A percentile compares a stretch with the other conserved stretches of the same genome.
Evolutionary conservation across 495 filamentous ascomycete genomes (phyloP).

Genomic region (Glonium stellatum): DNA sequence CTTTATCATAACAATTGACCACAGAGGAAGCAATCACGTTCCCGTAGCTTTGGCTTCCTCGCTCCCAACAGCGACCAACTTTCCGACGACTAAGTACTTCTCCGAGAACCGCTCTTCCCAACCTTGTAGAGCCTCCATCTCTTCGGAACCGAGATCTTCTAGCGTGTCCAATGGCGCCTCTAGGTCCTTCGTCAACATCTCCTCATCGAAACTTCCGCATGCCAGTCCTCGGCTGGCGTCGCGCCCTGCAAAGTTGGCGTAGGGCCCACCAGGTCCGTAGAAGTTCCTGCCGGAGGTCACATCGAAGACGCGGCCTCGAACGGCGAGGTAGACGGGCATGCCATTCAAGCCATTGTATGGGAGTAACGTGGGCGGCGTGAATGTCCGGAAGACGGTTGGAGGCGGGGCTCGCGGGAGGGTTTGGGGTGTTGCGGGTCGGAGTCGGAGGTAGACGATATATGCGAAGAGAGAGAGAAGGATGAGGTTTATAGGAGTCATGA

Average conservation of each 20-base stretch:
- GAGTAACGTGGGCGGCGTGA: slow-evolving; percentile 76
- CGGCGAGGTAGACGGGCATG: slow-evolving; percentile 74
- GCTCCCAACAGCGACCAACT: slow-evolving; percentile 66
- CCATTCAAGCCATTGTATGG: slow-evolving; percentile 78
- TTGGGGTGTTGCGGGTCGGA: slow-evolving; percentile 44
- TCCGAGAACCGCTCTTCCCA: slow-evolving; percentile 91
- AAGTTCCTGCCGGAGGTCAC: slow-evolving; percentile 79
- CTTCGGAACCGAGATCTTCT: slow-evolving; percentile 62
- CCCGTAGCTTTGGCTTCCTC: slow-evolving; percentile 42
- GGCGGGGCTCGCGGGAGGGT: slow-evolving; percentile 62
- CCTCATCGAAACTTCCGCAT: slow-evolving; percentile 87
- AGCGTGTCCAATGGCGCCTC: slow-evolving; percentile 79
- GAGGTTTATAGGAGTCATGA: slow-evolving; percentile 34
- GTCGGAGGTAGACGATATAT: slow-evolving; percentile 45
- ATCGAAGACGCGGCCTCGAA: slow-evolving; percentile 81
- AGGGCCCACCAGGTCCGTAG: slow-evolving; percentile 88
- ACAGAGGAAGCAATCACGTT: background rate
- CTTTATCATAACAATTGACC: too few relatives aligned
- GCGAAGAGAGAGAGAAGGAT: slow-evolving; percentile 38
- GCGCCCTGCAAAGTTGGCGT: slow-evolving; percentile 90
- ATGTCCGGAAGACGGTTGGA: slow-evolving; percentile 79
- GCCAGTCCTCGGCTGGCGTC: slow-evolving; percentile 90
- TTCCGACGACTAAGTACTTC: slow-evolving; percentile 94
- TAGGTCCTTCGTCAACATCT: slow-evolving; percentile 91
- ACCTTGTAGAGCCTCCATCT: slow-evolving; percentile 73